Base-by-base conservation (phyloP, 2,329 filamentous ascomycete species). In the Alternaria triticimaculans region DNA sequence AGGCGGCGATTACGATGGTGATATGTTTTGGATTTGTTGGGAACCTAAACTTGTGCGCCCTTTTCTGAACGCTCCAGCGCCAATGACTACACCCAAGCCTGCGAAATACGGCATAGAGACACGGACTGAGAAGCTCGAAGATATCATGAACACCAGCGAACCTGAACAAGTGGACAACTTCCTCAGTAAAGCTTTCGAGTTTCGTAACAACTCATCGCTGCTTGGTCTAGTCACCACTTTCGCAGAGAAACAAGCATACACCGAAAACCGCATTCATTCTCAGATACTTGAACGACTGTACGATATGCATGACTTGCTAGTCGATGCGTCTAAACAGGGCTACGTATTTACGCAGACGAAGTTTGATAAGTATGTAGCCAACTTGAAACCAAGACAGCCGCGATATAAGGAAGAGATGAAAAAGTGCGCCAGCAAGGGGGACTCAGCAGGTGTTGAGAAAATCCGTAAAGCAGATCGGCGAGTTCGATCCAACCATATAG, bases 1-100 rank as follows among this genome's bases (percentile, higher is more conserved):
- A 1, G 92, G 92, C 0, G 92, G 92, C 0, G 92, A 95, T 72
- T 95, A 94, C 65, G 92, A 95, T 68, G 92, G 92, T 0, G 92
- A 96, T 65, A 85, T 82, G n/a, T 85, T 91, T 5, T 94, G 91
- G 91, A 80, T 93, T 0, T 93, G 90, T 71, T 95, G 90, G 90
- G 91, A 94, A 26, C 81, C 83, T 0, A 78, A 81, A 0, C 84
- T 96, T 4, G 90, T 92, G 0, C 70, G 82, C 6, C 88, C 88
- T n/a, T 95, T 95, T 68, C 68, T 72, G 5, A 93, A 92, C 62
- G 87, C 88, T 0, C 81, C 84, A 0, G 78, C 84, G 6, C 87
- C 86, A 0, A 30, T 73, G 1, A 58, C 76, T 8, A 80, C 80
- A 0, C 83, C 87, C 56, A 76, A 90, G 0, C 80, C 85, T 7